phyloP scores from a whole-genome alignment of 2,329 filamentous ascomycete species.

The Fusarium sp. region DNA sequence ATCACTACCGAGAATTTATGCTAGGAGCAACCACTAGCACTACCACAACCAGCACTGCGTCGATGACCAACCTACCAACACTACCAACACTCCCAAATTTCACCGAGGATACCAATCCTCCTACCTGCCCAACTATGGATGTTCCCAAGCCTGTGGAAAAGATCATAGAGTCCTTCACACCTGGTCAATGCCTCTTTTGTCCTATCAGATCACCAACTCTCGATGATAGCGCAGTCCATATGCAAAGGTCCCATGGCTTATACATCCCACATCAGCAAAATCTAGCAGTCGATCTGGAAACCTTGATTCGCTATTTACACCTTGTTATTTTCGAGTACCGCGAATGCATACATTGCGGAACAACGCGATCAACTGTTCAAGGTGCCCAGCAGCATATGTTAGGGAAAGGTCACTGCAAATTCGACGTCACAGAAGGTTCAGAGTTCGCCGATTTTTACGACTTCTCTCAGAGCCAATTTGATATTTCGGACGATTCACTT shows the following conservation, averaged over 20 bases:
- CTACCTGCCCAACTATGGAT: not conserved
- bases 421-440: not conserved
- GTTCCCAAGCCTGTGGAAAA: not conserved
- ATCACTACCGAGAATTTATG: not conserved
- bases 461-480: not conserved
- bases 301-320: not conserved
- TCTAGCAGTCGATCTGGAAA: conserved; percentile 15
- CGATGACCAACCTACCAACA: not conserved
- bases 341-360: conserved; percentile 18
- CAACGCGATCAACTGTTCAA: not conserved
- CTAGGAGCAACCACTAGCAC: conserved; percentile 14
- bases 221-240: conserved; percentile 7
- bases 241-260: conserved; percentile 8
- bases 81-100: too few species aligned
- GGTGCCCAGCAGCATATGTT: conserved; percentile 22
- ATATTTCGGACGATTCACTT: accelerated
- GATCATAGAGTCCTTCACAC: not conserved
- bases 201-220: not conserved
- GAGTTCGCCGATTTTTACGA: conserved; percentile 25
- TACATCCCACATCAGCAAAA: conserved; percentile 9
- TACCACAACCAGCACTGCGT: not conserved
- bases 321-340: conserved; percentile 7
- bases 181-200: conserved; percentile 15
- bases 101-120: not conserved
- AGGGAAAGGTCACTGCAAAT: conserved; percentile 23